Evolutionary conservation across 2,329 filamentous ascomycete genomes (phyloP).

Genomic region (Trichoderma atrobrunneum): DNA sequence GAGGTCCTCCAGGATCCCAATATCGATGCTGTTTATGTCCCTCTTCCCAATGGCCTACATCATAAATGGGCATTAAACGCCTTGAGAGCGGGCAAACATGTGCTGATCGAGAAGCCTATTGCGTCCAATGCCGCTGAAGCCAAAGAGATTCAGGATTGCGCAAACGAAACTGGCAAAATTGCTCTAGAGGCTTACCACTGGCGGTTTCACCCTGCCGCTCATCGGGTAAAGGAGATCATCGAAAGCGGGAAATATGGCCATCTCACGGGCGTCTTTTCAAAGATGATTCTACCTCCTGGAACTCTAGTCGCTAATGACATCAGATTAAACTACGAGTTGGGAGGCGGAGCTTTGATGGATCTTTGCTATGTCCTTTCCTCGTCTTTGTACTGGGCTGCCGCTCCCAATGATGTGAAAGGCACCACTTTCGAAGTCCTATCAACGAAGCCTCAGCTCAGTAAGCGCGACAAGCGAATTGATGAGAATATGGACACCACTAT

Average conservation of each 20-base stretch:
- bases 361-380: neutral
- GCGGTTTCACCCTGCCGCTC: neutral
- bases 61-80: constrained; percentile 47
- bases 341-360: constrained; percentile 3
- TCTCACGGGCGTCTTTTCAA: neutral
- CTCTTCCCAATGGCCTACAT: constrained; percentile 43
- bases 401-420: neutral
- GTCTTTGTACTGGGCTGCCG: neutral
- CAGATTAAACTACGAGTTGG: neutral
- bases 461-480: neutral
- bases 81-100: constrained; percentile 47
- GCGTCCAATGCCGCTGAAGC: constrained; percentile 29
- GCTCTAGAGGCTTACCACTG: neutral
- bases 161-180: neutral
- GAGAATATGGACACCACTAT: neutral
- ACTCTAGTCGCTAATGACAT: neutral
- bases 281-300: neutral
- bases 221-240: neutral
- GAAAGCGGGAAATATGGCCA: neutral
- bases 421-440: neutral
- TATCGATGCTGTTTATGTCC: constrained; percentile 49
- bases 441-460: neutral
- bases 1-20: constrained; percentile 33
- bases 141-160: neutral
- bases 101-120: constrained; percentile 16